Conservation (phyloP, 805 yeast genomes). For the Hanseniaspora pseudoguilliermondii region DNA sequence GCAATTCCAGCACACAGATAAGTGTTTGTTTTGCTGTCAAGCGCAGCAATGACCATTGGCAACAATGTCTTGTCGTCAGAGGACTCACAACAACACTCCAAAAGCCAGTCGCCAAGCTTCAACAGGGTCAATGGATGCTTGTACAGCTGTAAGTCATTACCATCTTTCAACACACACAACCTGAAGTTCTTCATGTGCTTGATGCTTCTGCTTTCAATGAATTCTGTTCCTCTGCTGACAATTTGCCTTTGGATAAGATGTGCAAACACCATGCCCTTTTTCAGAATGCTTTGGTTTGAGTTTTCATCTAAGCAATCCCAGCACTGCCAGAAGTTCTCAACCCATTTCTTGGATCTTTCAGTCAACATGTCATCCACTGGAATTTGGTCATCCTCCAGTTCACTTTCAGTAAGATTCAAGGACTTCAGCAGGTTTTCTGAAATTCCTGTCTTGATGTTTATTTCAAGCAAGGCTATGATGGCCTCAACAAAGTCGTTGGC, state of each 20-base stretch:
- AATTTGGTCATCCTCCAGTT: not conserved
- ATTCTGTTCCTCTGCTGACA: slow-evolving; percentile 78
- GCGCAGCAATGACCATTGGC: slow-evolving; percentile 77
- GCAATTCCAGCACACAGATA: slow-evolving; percentile 83
- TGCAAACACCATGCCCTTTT: slow-evolving; percentile 67
- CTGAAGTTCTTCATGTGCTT: slow-evolving; percentile 71
- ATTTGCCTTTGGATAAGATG: slow-evolving; percentile 68
- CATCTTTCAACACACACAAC: slow-evolving; percentile 79
- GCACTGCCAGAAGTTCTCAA: slow-evolving; percentile 55
- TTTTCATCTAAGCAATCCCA: slow-evolving; percentile 47
- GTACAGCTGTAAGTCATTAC: slow-evolving; percentile 66
- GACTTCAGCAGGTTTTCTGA: slow-evolving; percentile 17
- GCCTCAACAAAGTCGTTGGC: slow-evolving; percentile 93
- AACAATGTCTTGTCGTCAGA: slow-evolving; percentile 47
- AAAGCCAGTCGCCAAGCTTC: slow-evolving; percentile 79
- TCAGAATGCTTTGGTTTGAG: slow-evolving; percentile 27
- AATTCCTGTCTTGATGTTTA: slow-evolving; percentile 30
- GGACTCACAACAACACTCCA: slow-evolving; percentile 72
- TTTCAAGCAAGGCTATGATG: slow-evolving; percentile 69
- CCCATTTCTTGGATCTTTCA: slow-evolving; percentile 52
- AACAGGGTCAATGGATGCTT: slow-evolving; percentile 76
- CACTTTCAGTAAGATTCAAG: slow-evolving; percentile 17
- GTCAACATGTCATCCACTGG: slow-evolving; percentile 24
- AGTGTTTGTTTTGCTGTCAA: slow-evolving; percentile 59
- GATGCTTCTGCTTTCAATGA: slow-evolving; percentile 68